A percentile compares a stretch with the other conserved stretches of the same genome.
Conservation (phyloP, 371 early-diverging fungal species). For the Saksenaea vasiformis region DNA sequence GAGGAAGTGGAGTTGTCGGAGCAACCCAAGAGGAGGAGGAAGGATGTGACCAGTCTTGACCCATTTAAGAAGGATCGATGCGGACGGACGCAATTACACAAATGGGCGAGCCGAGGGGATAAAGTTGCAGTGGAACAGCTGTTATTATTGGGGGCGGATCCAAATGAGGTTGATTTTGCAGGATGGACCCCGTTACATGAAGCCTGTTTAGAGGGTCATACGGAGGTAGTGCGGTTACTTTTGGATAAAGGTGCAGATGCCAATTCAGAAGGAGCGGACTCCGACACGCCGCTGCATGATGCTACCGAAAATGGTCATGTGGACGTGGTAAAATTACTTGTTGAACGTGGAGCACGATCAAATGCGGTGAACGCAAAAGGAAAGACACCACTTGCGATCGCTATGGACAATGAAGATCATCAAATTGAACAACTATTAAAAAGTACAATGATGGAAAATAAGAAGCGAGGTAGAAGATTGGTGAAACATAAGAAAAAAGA, state of each 20-base stretch:
- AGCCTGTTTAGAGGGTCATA: constrained; percentile 73
- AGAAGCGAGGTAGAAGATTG: not conserved
- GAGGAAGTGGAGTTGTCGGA: constrained; percentile 29
- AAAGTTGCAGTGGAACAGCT: constrained; percentile 51
- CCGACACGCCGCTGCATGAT: constrained; percentile 82
- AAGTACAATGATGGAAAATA: not conserved
- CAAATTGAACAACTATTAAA: constrained; percentile 30
- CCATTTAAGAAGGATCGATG: constrained; percentile 52
- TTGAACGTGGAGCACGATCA: constrained; percentile 61
- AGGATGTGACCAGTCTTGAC: constrained; percentile 31
- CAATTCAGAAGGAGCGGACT: constrained; percentile 69
- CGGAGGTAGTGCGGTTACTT: constrained; percentile 61
- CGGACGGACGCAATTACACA: constrained; percentile 59
- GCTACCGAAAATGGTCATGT: constrained; percentile 71
- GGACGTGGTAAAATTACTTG: constrained; percentile 62
- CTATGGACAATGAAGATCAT: constrained; percentile 47
- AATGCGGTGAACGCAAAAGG: constrained; percentile 55
- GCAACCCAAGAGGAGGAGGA: constrained; percentile 8
- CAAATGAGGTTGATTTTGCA: constrained; percentile 71
- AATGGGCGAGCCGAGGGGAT: constrained; percentile 60
- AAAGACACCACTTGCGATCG: constrained; percentile 57
- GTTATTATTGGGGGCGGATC: constrained; percentile 75
- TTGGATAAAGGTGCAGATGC: constrained; percentile 73
- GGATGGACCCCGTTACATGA: constrained; percentile 83
- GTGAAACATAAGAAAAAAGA: not conserved